These are phyloP conservation scores for Blastobotrys chiropterorum DNA, from an alignment of 805 yeast species.

Conservation along the genomic window DNA sequence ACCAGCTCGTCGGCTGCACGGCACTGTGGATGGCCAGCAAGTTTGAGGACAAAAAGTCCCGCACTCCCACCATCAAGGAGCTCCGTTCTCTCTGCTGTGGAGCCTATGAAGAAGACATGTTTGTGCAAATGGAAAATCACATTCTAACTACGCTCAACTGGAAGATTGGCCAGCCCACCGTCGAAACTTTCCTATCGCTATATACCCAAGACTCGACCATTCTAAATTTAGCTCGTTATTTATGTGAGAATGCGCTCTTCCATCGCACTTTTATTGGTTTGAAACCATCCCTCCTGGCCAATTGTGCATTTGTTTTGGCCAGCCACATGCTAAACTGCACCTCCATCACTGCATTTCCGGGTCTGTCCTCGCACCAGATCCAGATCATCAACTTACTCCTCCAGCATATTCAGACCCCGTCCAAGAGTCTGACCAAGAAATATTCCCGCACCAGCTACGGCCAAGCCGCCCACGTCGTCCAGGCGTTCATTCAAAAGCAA, in stretches of 20 bases:
- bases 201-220: conserved; percentile 13
- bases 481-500: neutral
- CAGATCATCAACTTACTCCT: conserved; percentile 30
- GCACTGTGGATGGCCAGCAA: conserved; percentile 92
- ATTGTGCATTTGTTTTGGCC: conserved; percentile 27
- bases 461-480: neutral
- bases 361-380: conserved; percentile 18
- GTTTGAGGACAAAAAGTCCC: conserved; percentile 63
- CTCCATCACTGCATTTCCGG: conserved; percentile 4
- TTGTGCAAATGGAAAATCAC: conserved; percentile 73
- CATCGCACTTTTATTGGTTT: conserved; percentile 27
- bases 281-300: conserved; percentile 31
- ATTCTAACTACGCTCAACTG: conserved; percentile 64
- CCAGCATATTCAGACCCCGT: conserved; percentile 32
- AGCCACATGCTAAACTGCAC: conserved; percentile 15
- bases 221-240: conserved; percentile 29
- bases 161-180: conserved; percentile 61
- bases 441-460: conserved; percentile 22
- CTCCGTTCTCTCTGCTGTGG: conserved; percentile 66
- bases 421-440: conserved; percentile 34
- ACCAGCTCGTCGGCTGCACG: conserved; percentile 85
- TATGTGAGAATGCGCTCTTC: conserved; percentile 35
- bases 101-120: conserved; percentile 55
- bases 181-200: conserved; percentile 38
- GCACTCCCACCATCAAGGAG: conserved; percentile 70